phyloP scores from a whole-genome alignment of 257 asterid species.

The Solanum etuberosum region DNA sequence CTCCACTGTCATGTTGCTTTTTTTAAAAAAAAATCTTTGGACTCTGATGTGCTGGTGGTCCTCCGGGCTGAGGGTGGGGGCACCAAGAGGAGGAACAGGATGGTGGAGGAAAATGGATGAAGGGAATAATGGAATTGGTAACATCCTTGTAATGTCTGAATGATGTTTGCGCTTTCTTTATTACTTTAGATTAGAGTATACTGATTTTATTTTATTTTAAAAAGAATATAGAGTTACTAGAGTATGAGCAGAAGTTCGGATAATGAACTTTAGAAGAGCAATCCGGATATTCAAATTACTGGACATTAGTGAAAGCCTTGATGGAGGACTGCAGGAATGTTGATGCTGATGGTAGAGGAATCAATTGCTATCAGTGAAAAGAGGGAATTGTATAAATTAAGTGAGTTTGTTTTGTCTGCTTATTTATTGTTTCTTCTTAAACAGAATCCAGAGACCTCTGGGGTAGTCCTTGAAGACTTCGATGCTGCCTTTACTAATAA shows the following conservation, averaged over 20 bases:
- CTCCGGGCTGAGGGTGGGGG: neutral
- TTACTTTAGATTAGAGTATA: neutral
- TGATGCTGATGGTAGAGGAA: neutral
- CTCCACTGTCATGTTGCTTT: neutral
- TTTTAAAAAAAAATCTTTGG: neutral
- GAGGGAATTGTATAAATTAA: neutral
- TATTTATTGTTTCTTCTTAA: slow-evolving; percentile 5
- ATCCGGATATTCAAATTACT: neutral
- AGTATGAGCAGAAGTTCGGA: neutral
- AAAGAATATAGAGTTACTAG: neutral
- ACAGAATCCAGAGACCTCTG: slow-evolving; percentile 78
- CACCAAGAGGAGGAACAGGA: neutral
- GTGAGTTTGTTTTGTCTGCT: neutral
- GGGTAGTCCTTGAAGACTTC: slow-evolving; percentile 86
- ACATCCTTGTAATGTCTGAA: neutral
- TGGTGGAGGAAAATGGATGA: neutral
- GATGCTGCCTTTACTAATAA: slow-evolving; percentile 73
- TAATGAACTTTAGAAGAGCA: neutral
- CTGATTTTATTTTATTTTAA: neutral
- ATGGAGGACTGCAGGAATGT: neutral
- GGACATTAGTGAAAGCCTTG: neutral
- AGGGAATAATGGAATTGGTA: neutral
- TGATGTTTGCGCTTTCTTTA: neutral
- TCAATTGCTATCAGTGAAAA: neutral
- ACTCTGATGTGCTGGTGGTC: neutral